These are phyloP conservation scores for Globisporangium middletonii DNA, from an alignment of 352 stramenopile genomes.

Conservation along the genomic window DNA sequence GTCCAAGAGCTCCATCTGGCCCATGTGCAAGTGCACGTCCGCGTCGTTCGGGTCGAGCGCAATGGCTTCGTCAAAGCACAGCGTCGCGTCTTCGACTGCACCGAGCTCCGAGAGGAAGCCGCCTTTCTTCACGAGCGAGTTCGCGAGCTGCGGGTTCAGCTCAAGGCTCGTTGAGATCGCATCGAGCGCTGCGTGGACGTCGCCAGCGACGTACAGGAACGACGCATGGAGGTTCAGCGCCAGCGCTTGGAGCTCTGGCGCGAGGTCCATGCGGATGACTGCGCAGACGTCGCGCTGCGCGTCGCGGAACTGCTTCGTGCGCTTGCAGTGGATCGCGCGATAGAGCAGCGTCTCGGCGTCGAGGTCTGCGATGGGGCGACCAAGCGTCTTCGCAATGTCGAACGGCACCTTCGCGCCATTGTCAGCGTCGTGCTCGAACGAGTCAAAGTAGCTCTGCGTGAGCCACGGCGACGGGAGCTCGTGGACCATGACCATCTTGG, in stretches of 20 bases:
- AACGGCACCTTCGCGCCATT: constrained; percentile 45
- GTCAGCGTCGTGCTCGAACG: constrained; percentile 76
- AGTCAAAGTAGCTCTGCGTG: constrained; percentile 82
- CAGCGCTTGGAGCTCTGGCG: constrained; percentile 34
- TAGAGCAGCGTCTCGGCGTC: constrained; percentile 47
- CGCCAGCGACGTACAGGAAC: constrained; percentile 73
- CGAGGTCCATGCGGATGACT: constrained; percentile 32
- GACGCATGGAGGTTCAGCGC: constrained; percentile 75
- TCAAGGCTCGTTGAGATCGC: constrained; percentile 55
- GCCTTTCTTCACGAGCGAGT: constrained; percentile 76
- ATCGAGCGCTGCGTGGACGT: constrained; percentile 66
- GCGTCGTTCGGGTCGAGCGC: constrained; percentile 68
- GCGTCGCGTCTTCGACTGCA: constrained; percentile 49
- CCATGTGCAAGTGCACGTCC: constrained; percentile 74
- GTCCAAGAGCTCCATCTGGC: constrained; percentile 77
- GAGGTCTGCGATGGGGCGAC: constrained; percentile 29
- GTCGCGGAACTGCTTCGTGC: constrained; percentile 39
- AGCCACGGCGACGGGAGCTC: constrained; percentile 75
- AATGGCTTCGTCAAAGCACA: constrained; percentile 59
- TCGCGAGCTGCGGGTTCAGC: constrained; percentile 47
- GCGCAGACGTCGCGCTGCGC: constrained; percentile 43
- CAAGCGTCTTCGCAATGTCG: constrained; percentile 55
- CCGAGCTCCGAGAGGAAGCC: constrained; percentile 75
- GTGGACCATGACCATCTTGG: constrained; percentile 61
- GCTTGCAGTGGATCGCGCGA: constrained; percentile 66